phyloP scores from a whole-genome alignment of 805 yeast genomes.

The Candida palmyrensis region DNA sequence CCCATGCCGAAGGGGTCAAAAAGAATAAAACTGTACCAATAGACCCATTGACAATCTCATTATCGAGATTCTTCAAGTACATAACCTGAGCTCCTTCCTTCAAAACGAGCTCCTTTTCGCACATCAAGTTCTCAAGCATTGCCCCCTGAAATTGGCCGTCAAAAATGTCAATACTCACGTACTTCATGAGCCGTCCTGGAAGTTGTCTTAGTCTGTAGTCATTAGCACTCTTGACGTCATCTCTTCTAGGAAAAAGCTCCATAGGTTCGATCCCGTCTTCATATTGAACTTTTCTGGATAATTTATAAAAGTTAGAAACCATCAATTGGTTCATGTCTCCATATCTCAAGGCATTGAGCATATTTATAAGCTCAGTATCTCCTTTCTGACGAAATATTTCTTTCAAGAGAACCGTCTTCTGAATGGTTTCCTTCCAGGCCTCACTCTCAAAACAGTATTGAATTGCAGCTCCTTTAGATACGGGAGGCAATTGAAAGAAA shows the following conservation, averaged over 20 bases:
- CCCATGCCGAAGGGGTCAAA: constrained; percentile 21
- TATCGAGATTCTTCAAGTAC: constrained; percentile 74
- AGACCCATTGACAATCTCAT: constrained; percentile 86
- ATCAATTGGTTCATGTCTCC: constrained; percentile 58
- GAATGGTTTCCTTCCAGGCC: constrained; percentile 62
- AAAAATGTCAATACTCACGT: constrained; percentile 33
- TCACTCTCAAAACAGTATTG: constrained; percentile 71
- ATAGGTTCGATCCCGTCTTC: constrained; percentile 78
- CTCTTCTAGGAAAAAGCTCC: constrained; percentile 67
- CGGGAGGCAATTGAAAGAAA: constrained; percentile 94
- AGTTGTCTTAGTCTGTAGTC: constrained; percentile 32
- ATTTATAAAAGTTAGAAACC: constrained; percentile 39
- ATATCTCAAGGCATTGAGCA: constrained; percentile 74
- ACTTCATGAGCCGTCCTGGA: constrained; percentile 42
- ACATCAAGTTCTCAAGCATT: constrained; percentile 61
- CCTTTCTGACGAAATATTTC: constrained; percentile 85
- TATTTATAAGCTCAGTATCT: constrained; percentile 68
- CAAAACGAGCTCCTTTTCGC: constrained; percentile 55
- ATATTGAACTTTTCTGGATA: constrained; percentile 55
- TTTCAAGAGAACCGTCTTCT: constrained; percentile 63
- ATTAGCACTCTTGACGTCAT: constrained; percentile 81
- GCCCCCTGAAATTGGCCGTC: constrained; percentile 15
- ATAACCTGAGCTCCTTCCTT: constrained; percentile 92
- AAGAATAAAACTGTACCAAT: constrained; percentile 71
- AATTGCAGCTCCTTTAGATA: constrained; percentile 38